A percentile compares a stretch with the other conserved stretches of the same genome.
phyloP scores from a whole-genome alignment of 1,284 basidiomycete genomes.

The Puccinia triticina region DNA sequence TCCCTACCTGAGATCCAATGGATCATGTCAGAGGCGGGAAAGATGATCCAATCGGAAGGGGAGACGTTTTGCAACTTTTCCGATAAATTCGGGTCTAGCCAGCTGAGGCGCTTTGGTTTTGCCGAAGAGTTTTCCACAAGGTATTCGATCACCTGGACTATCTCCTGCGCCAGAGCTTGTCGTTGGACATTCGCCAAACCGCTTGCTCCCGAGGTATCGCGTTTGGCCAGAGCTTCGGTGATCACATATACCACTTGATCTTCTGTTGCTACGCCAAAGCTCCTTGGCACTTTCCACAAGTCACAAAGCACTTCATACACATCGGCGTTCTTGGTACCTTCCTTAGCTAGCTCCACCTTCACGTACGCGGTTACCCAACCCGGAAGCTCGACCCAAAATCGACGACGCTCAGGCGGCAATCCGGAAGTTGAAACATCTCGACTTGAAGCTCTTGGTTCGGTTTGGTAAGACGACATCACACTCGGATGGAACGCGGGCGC shows the following conservation, averaged over 20 bases:
- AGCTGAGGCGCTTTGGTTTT: not conserved
- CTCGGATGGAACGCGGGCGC: not conserved
- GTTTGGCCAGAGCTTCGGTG: not conserved
- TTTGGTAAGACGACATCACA: constrained; percentile 7
- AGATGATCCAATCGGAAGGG: constrained; percentile 25
- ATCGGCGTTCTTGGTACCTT: not conserved
- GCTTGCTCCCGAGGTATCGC: not conserved
- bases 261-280: constrained; percentile 10
- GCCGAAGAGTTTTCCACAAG: constrained; percentile 12
- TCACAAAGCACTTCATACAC: constrained; percentile 9
- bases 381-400: constrained; percentile 19
- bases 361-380: constrained; percentile 27
- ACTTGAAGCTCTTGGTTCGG: not conserved
- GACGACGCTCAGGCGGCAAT: constrained; percentile 12
- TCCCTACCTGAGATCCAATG: not conserved
- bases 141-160: constrained; percentile 22
- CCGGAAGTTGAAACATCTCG: not conserved
- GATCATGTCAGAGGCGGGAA: constrained; percentile 9
- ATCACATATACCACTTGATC: constrained; percentile 22
- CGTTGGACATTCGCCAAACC: not conserved
- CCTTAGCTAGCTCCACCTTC: not conserved
- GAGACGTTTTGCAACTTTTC: not conserved
- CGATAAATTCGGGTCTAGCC: constrained; percentile 2
- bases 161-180: not conserved
- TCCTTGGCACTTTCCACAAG: constrained; percentile 11